Base-by-base conservation (phyloP, 2,329 filamentous ascomycete genomes). In the Pleomassaria siparia region DNA sequence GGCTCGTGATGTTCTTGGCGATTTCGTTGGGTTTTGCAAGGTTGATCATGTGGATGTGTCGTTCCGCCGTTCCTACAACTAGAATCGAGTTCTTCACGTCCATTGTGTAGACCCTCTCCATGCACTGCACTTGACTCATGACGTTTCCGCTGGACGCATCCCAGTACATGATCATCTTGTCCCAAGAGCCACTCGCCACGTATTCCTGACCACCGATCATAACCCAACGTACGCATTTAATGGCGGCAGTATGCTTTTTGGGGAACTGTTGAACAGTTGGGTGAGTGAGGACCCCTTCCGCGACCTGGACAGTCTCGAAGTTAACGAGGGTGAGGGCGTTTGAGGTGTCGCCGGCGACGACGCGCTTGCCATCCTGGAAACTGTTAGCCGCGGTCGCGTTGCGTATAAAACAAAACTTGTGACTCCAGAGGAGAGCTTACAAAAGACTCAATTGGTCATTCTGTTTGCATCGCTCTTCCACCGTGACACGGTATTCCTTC, bases 1-100 rank as follows among this genome's bases (percentile, higher is more conserved):
- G 94, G 66, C 90, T 96, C 74, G 96, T 90, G 42, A 96, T 81
- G 9, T 89, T 92, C 81, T 99, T 99, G 82, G 95, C 96, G 73
- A 96, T 90, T 62, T 89, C 90, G 44, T 83, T 83, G 3, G 94
- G 94, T 51, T 95, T 86, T 67, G 87, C 86, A 46, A 99, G 82
- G 73, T 96, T 91, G 74, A 99, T 80, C 53, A 99, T 87, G 71
- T 97, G 91, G 78, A 99, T 95, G 73, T 95, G 95, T 51, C 94
- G 85, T 67, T 99, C 94, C 11, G 94, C 94, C 1, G 91, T 97
- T 53, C 88, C 94, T 47, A 96, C 79, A 16, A 99, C 94, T 33
- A 96, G 82, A 42, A 99, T 80, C 62, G 94, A 87, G 67, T 92
- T 86, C 66, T 86, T 86, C 41, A 95, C 87, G 60, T 97, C 92